Percentiles rank a stretch among this genome's conserved stretches.
Conservation (phyloP, 768 basidiomycete genomes). For the Krasilnikovozyma curviuscula region DNA sequence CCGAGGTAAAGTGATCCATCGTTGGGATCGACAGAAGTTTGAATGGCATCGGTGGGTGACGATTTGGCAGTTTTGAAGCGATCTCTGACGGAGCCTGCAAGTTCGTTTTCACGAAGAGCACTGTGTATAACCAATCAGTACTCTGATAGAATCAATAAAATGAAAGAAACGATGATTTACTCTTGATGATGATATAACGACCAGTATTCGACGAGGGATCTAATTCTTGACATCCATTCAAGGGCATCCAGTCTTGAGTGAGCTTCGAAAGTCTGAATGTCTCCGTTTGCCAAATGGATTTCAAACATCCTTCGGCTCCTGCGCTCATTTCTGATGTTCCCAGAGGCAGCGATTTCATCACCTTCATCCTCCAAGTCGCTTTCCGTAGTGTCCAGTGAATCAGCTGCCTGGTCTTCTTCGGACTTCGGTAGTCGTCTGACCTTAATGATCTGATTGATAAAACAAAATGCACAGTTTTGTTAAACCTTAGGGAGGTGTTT, state of each 20-base stretch:
- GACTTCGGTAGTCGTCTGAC: constrained; percentile 46
- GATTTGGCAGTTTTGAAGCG: too few species aligned
- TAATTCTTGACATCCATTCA: constrained; percentile 71
- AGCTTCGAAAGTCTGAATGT: constrained; percentile 29
- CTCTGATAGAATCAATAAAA: too few species aligned
- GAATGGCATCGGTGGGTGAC: too few species aligned
- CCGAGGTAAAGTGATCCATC: constrained; percentile 31
- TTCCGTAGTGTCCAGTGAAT: neutral
- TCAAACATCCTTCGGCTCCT: constrained; percentile 57
- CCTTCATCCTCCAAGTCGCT: constrained; percentile 7
- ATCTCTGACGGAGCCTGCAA: too few species aligned
- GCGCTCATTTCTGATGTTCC: constrained; percentile 31
- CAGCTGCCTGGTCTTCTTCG: constrained; percentile 32
- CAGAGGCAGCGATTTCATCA: constrained; percentile 9
- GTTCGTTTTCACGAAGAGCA: too few species aligned
- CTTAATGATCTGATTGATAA: too few species aligned
- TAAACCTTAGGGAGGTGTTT: too few species aligned
- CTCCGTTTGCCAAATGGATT: constrained; percentile 47
- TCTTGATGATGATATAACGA: too few species aligned
- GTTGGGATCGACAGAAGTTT: constrained; percentile 42
- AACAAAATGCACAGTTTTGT: too few species aligned
- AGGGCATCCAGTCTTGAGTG: constrained; percentile 44
- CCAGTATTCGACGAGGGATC: too few species aligned
- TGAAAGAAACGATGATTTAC: too few species aligned
- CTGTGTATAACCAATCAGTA: too few species aligned